These are phyloP conservation scores for Arabidopsis thaliana DNA, from an alignment of 345 rosid genomes.

Conservation along the genomic window TAIR10.1 NC_003074.8:17392001-17392500, in stretches of 20 bases:
- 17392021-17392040: too few species aligned
- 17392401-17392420: conserved; percentile 19
- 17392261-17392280: conserved; percentile 45
- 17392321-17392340: conserved; percentile 66
- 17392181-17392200: too few species aligned
- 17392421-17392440: background rate
- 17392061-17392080: too few species aligned
- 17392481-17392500: conserved; percentile 41
- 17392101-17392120: too few species aligned
- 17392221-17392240: too few species aligned
- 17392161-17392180: too few species aligned
- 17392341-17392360: conserved; percentile 47
- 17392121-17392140: too few species aligned
- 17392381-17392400: conserved; percentile 53
- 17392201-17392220: conserved; percentile 59
- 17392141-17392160: too few species aligned
- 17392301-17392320: conserved; percentile 64
- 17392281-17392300: conserved; percentile 46
- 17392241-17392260: too few species aligned
- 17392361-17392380: conserved; percentile 51
- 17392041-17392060: too few species aligned
- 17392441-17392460: conserved; percentile 6
- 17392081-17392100: too few species aligned
- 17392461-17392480: conserved; percentile 51
- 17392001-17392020: too few species aligned